Percentiles rank a stretch among this genome's conserved stretches.
Evolutionary conservation across 352 stramenopile species (phyloP).

Genomic region (Globisporangium cystogenes): DNA sequence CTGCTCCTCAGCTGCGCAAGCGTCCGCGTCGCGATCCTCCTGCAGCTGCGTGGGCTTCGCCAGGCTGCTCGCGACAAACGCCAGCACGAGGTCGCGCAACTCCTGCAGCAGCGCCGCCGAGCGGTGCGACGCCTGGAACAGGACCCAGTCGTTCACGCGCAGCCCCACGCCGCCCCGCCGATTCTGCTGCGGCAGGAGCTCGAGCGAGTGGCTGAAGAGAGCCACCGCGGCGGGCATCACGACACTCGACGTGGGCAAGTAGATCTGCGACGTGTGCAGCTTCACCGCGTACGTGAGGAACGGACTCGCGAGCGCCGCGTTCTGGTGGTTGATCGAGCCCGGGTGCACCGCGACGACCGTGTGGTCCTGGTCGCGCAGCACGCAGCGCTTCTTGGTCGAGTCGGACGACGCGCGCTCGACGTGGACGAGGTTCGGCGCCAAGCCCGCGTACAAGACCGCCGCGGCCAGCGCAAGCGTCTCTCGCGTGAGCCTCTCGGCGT

Average conservation of each 20-base stretch:
- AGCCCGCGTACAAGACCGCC: slow-evolving; percentile 64
- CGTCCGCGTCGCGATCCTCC: too few species aligned
- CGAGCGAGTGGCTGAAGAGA: slow-evolving; percentile 64
- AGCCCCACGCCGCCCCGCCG: slow-evolving; percentile 31
- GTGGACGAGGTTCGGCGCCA: slow-evolving; percentile 93
- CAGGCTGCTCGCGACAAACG: slow-evolving; percentile 33
- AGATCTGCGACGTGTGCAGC: slow-evolving; percentile 81
- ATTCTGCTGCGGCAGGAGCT: slow-evolving; percentile 34
- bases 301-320: slow-evolving; percentile 34
- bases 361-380: slow-evolving; percentile 43
- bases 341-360: slow-evolving; percentile 59
- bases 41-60: slow-evolving; percentile 11
- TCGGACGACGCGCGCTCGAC: slow-evolving; percentile 28
- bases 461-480: slow-evolving; percentile 55
- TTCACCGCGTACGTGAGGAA: slow-evolving; percentile 80
- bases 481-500: slow-evolving; percentile 25
- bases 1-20: too few species aligned
- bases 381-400: slow-evolving; percentile 21
- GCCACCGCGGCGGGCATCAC: slow-evolving; percentile 56
- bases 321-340: slow-evolving; percentile 72
- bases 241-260: slow-evolving; percentile 60
- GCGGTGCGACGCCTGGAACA: slow-evolving; percentile 50
- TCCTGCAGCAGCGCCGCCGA: slow-evolving; percentile 51
- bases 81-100: slow-evolving; percentile 21
- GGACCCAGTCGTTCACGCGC: slow-evolving; percentile 68